phyloP scores from a whole-genome alignment of 2,329 filamentous ascomycete genomes.

The Penicillium crustosum region DNA sequence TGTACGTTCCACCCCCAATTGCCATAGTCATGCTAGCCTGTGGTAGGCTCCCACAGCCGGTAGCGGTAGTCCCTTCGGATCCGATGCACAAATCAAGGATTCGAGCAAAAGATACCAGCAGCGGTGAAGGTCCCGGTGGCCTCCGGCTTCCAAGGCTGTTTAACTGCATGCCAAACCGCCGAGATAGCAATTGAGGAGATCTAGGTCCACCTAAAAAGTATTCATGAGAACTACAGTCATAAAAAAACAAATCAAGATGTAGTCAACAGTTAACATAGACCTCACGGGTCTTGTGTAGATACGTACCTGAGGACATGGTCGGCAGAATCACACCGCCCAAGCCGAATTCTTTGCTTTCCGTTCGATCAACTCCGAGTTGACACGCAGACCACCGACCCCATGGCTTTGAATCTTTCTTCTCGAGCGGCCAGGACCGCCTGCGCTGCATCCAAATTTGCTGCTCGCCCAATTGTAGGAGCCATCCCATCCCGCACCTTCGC shows the following conservation, averaged over 20 bases:
- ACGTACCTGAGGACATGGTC: neutral
- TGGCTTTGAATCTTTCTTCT: slow-evolving; percentile 52
- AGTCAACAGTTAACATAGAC: neutral
- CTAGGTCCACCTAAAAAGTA: neutral
- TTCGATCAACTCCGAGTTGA: slow-evolving; percentile 20
- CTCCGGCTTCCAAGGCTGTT: neutral
- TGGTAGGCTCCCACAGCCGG: neutral
- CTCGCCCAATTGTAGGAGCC: slow-evolving; percentile 16
- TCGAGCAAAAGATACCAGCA: slow-evolving; percentile 6
- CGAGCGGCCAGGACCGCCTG: slow-evolving; percentile 41
- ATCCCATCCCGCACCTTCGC: slow-evolving; percentile 28
- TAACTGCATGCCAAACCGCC: slow-evolving; percentile 7
- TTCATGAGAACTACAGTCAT: neutral
- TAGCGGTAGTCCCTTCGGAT: neutral
- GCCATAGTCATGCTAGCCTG: neutral
- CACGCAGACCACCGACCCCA: slow-evolving; percentile 26
- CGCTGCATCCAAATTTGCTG: slow-evolving; percentile 24
- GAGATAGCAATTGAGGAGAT: slow-evolving; percentile 4
- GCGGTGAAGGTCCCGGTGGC: slow-evolving; percentile 20
- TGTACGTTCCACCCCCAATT: slow-evolving; percentile 6
- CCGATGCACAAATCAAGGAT: slow-evolving; percentile 8
- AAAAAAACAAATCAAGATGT: neutral
- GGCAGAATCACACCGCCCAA: slow-evolving; percentile 28
- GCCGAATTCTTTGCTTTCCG: slow-evolving; percentile 24
- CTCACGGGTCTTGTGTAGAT: neutral